Evolutionary conservation across 2,329 filamentous ascomycete species (phyloP).

Genomic region (Ceratocystis colombiana): DNA sequence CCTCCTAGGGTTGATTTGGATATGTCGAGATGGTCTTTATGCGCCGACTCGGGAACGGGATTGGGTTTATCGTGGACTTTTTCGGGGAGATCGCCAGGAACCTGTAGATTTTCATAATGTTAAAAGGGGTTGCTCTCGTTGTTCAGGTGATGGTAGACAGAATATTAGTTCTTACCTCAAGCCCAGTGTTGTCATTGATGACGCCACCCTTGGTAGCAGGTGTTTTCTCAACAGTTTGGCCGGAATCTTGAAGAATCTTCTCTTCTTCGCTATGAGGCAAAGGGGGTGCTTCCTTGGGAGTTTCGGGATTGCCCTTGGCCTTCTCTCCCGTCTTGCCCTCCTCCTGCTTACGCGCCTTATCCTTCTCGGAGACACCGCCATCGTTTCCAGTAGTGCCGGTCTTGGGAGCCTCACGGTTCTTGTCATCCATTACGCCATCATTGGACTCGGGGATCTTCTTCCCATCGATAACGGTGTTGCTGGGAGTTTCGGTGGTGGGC

Average conservation of each 20-base stretch:
- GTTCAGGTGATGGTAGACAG: background rate
- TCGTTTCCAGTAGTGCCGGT: conserved; percentile 81
- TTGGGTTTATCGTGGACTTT: conserved; percentile 65
- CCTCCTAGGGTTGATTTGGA: conserved; percentile 29
- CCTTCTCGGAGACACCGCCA: conserved; percentile 80
- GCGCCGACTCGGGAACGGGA: conserved; percentile 55
- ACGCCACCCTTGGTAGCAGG: conserved; percentile 24
- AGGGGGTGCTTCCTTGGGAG: conserved; percentile 76
- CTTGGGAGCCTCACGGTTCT: conserved; percentile 62
- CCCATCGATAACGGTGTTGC: conserved; percentile 48
- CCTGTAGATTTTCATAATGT: conserved; percentile 41
- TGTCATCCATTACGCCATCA: conserved; percentile 90
- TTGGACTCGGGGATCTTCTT: conserved; percentile 53
- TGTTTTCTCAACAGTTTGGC: conserved; percentile 32
- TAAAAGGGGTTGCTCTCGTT: background rate
- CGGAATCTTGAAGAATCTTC: conserved; percentile 42
- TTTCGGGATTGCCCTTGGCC: conserved; percentile 63
- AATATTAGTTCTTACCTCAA: conserved; percentile 45
- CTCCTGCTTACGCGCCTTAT: conserved; percentile 60
- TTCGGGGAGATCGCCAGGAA: conserved; percentile 69
- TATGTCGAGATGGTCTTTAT: conserved; percentile 54
- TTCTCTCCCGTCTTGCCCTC: conserved; percentile 57
- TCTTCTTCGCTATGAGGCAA: conserved; percentile 72
- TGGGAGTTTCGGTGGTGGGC: conserved; percentile 35
- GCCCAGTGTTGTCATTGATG: conserved; percentile 33